These are phyloP conservation scores for Lasiosphaeria ovina DNA, from an alignment of 495 filamentous ascomycete species.

Conservation along the genomic window DNA sequence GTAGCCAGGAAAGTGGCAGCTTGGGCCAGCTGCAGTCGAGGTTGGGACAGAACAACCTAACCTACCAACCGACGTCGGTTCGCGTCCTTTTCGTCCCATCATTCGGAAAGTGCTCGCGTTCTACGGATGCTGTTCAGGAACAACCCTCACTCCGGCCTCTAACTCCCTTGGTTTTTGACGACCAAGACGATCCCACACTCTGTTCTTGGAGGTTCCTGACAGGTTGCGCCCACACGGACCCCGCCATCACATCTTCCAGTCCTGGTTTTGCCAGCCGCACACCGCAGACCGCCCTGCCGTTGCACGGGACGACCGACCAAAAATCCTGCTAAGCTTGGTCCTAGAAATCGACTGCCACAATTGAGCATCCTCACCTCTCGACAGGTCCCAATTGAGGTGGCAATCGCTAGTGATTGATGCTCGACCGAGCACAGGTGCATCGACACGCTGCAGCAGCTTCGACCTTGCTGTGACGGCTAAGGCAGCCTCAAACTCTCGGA, in stretches of 20 bases:
- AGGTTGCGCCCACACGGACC: constrained; percentile 10
- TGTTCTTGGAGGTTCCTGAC: too few species aligned
- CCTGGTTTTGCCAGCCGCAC: constrained; percentile 24
- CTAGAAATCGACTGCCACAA: constrained; percentile 17
- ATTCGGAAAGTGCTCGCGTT: too few species aligned
- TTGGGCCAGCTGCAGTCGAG: too few species aligned
- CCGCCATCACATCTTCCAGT: constrained; percentile 24
- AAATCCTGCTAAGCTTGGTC: constrained; percentile 5
- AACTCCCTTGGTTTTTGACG: not conserved
- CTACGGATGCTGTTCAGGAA: too few species aligned
- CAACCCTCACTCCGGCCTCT: not conserved
- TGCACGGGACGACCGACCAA: constrained; percentile 39
- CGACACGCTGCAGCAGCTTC: constrained; percentile 17
- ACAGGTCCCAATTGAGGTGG: not conserved
- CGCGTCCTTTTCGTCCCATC: too few species aligned
- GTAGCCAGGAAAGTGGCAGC: constrained; percentile 17
- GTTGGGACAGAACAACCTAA: too few species aligned
- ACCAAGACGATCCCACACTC: too few species aligned
- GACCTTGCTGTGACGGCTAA: constrained; percentile 19
- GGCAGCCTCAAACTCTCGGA: not conserved
- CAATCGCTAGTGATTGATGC: not conserved
- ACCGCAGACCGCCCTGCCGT: constrained; percentile 33
- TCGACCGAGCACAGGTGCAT: not conserved
- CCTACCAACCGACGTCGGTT: too few species aligned
- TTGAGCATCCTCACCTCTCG: not conserved